These are phyloP conservation scores for Leishmania amazonensis DNA, from an alignment of 208 protist species.

Conservation along the genomic window DNA sequence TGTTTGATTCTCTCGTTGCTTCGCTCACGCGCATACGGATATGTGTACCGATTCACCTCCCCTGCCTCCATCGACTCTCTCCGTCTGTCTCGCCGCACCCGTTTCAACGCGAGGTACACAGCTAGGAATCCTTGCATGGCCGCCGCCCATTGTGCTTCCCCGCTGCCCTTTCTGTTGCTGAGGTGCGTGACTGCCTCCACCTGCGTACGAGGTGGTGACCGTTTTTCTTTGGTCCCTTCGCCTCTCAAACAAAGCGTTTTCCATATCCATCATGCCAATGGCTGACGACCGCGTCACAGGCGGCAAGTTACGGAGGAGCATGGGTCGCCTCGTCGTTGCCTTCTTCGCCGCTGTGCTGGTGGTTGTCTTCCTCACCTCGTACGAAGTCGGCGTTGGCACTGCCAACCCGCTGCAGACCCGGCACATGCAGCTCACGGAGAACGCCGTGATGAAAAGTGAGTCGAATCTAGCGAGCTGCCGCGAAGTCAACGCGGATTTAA, in stretches of 20 bases:
- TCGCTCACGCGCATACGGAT: too few relatives aligned
- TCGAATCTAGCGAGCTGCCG: constrained; percentile 1
- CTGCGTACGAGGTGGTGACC: not conserved
- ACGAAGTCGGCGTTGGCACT: constrained; percentile 14
- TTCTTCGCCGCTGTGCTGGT: constrained; percentile 12
- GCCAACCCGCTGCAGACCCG: constrained; percentile 15
- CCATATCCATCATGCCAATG: not conserved
- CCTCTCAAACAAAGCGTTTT: too few relatives aligned
- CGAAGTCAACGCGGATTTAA: not conserved
- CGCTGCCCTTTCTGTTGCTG: not conserved
- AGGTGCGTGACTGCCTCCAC: not conserved
- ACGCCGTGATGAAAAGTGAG: constrained; percentile 1
- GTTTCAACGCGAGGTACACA: not conserved
- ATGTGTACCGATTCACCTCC: not conserved
- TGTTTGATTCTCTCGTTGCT: not conserved
- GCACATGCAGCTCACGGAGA: not conserved
- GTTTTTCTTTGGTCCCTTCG: not conserved
- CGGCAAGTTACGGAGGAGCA: constrained; percentile 12
- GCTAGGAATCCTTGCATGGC: too few relatives aligned
- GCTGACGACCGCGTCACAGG: not conserved
- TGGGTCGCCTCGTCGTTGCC: not conserved
- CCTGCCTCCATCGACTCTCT: not conserved
- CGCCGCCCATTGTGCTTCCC: not conserved
- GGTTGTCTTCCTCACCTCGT: constrained; percentile 20
- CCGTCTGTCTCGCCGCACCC: not conserved